These are phyloP conservation scores for Diospyros lotus DNA, from an alignment of 148 eudicot genomes.

Conservation along the genomic window DNA sequence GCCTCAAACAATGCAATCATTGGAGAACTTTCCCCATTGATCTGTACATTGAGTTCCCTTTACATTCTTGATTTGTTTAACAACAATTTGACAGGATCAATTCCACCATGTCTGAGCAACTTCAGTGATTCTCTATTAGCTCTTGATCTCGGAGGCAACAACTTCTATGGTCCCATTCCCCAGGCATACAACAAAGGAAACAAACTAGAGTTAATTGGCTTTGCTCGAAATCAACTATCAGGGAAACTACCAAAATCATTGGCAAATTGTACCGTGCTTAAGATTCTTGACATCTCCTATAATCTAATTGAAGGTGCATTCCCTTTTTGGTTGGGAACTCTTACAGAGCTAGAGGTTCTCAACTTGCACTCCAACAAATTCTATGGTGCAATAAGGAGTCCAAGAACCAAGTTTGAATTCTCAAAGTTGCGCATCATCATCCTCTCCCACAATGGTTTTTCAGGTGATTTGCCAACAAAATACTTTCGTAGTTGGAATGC, in stretches of 20 bases:
- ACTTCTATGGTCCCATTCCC: slow-evolving; percentile 21
- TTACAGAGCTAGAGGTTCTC: slow-evolving; percentile 33
- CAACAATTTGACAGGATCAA: slow-evolving; percentile 14
- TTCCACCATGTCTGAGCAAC: slow-evolving; percentile 20
- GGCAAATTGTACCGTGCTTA: slow-evolving; percentile 18
- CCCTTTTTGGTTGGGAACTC: slow-evolving; percentile 41
- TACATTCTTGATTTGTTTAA: slow-evolving; percentile 6
- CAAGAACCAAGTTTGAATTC: neutral
- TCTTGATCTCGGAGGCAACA: slow-evolving; percentile 11
- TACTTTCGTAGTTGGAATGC: slow-evolving; percentile 19
- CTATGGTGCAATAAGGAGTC: slow-evolving; percentile 18
- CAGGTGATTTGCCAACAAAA: slow-evolving; percentile 23
- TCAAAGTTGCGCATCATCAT: slow-evolving; percentile 29
- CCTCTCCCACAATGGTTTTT: slow-evolving; percentile 29
- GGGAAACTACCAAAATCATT: slow-evolving; percentile 18
- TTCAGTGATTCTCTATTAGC: neutral
- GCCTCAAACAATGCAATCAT: slow-evolving; percentile 21
- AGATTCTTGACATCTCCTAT: slow-evolving; percentile 28
- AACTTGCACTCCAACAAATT: slow-evolving; percentile 26
- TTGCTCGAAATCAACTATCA: slow-evolving; percentile 14
- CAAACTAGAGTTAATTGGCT: slow-evolving; percentile 6
- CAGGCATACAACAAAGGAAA: neutral
- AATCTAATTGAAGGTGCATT: slow-evolving; percentile 35
- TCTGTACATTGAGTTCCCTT: slow-evolving; percentile 24
- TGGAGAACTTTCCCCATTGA: slow-evolving; percentile 20